Conservation (phyloP, 305 asterid species). For the Fraxinus sp. region DNA sequence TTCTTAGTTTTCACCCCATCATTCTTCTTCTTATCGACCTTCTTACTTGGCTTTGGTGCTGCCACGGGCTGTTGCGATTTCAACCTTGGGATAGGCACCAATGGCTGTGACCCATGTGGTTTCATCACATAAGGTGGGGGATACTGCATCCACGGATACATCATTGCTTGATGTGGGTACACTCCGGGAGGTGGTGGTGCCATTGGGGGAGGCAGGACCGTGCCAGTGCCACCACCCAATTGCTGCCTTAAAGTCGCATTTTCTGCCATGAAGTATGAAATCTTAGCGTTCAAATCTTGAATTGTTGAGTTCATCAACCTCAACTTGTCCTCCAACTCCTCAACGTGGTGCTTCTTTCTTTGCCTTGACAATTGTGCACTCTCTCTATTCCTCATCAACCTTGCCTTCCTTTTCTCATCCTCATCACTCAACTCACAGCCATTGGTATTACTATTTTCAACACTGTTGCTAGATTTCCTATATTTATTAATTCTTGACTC, state of each 20-base stretch:
- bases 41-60: conserved; percentile 57
- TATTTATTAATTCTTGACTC: conserved; percentile 48
- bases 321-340: conserved; percentile 92
- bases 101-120: conserved; percentile 94
- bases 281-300: conserved; percentile 79
- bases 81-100: conserved; percentile 93
- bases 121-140: conserved; percentile 80
- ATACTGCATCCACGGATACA: conserved; percentile 93
- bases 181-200: conserved; percentile 60
- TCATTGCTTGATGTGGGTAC: conserved; percentile 65
- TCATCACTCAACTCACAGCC: conserved; percentile 47
- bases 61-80: conserved; percentile 58
- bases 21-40: conserved; percentile 59
- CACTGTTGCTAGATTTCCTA: conserved; percentile 44
- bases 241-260: conserved; percentile 77
- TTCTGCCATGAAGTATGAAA: conserved; percentile 74
- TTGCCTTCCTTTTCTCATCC: conserved; percentile 75
- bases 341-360: conserved; percentile 92
- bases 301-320: conserved; percentile 85
- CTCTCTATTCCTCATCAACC: conserved; percentile 93
- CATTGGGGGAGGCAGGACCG: conserved; percentile 47
- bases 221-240: conserved; percentile 52
- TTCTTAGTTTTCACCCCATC: conserved; percentile 75
- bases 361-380: conserved; percentile 95
- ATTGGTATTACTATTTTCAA: conserved; percentile 35